Evolutionary conservation across 305 asterid species (phyloP), one percentile per base, ranked within the genome.

Genomic region (Plantago coronopus): DNA sequence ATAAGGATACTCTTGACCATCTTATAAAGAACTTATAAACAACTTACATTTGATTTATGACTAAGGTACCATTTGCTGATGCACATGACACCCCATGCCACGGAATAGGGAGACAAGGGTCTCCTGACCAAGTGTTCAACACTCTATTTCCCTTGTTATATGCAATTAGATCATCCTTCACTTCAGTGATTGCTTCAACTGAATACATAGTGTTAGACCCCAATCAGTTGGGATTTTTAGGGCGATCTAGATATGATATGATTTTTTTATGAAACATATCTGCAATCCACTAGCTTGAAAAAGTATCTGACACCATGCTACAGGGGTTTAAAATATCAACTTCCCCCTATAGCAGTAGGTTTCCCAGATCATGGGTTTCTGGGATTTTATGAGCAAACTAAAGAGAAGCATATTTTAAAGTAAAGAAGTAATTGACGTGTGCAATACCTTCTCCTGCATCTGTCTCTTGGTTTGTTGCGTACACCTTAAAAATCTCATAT

Each of bases 81-180:
- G 69, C 83, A 68, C 96, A 88, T 29, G 74, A 59, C 67, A 85
- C 66, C 25, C 94, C 89, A 6, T 64, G 74, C 96, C 96, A 85
- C 43, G 81, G 79, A 75, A 66, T 69, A 40, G 96, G 96, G 65
- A 73, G 73, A 65, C 96, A 88, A 22, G 94, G 94, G 57, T 88
- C 87, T 57, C 94, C 87, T 2, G 76, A 63, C 94, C 96, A 88
- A 45, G 81, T 72, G 72, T 46, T 60, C 57, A 83, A 64, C 44
- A 74, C 56, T 63, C 74, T 74, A 65, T 61, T 83, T 17, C 68
- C 84, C 65, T 75, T 77, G 71, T 88, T 88, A 61, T 55, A 46
- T 62, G 66, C 57, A 67, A 68, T 71, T 50, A 88, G 67, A 68
- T 83, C 88, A 61, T 70, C 73, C 80, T 77, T 88, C 85, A 85